Evolutionary conservation across 768 basidiomycete genomes (phyloP), one percentile per base, ranked within the genome.

Genomic region (Grammothele lineata): DNA sequence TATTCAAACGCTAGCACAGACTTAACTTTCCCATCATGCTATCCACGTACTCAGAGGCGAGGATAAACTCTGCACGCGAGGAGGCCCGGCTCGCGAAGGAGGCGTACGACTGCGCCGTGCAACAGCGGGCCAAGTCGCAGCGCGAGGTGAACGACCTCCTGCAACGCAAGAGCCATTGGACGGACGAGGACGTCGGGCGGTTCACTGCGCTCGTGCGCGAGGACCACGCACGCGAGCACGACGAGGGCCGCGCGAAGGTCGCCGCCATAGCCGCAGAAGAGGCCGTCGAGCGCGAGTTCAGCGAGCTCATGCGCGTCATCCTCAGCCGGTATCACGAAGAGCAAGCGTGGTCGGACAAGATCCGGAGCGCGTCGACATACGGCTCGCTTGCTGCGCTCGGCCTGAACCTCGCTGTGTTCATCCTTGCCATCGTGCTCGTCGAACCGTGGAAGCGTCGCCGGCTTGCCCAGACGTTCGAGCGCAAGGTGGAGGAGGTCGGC

Each of bases 281-380:
- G 41, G 79, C 77, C 2, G 90, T 92, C 15, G 96, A 99, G 55
- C 77, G 78, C 37, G 89, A 86, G 56, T 96, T 98, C 63, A 84
- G 76, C 59, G 85, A 83, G 61, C 76, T 97, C 54, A 89, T 95
- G 85, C 83, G 83, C 46, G 73, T 78, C 9, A 98, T 98, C 59
- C 76, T 99, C 48, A 83, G 80, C 40, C 78, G 95, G 32, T 98
- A 98, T 65, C 95, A 98, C 69, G 95, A 97, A 68, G 96, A 99
- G 63, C 96, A 99, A 64, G 82, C 97, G 2, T 99, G 96, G 96
- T 92, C 90, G 43, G 95, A 99, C 73, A 99, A 99, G 69, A 96
- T 99, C 50, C 82, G 96, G 27, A 92, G 89, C 57, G 86, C 87
- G 22, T 92, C 90, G 52, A 97, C 96, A 4, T 97, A 97, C 63